Evolutionary conservation across 1,284 basidiomycete species (phyloP), one percentile per base, ranked within the genome.

Genomic region (Sanghuangporus sanghuang): DNA sequence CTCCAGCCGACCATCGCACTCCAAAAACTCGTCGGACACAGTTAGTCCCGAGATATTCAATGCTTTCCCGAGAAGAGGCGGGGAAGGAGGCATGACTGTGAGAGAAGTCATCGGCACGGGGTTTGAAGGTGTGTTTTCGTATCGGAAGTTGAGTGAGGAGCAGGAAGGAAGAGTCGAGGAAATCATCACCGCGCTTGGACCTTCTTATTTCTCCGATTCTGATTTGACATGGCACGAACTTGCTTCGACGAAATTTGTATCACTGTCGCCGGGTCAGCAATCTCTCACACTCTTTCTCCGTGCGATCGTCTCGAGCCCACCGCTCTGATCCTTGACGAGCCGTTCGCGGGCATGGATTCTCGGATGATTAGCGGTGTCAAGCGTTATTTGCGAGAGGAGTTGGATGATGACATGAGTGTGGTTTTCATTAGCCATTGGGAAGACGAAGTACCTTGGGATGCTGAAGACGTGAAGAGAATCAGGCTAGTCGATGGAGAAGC

Each of bases 11-110:
- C 93, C 8, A 70, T 77, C 4, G 73, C 78, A 65, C 75, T 89
- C 68, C 81, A 84, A 63, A 74, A 78, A 2, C 77, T 78, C 46
- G 88, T 94, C 66, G 95, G 95, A 0, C 85, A 95, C 68, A n/a
- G 83, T 93, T 58, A 92, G 89, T 0, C 96, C 96, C 0, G 96
- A 99, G 74, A 82, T 98, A 54, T 91, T 87, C 70, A 90, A 94
- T 68, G 91, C 94, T 1, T 98, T 97, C 73, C 96, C 96, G 0
- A 78, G 94, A 4, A 81, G 86, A 23, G 80, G 83, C 1, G 81
- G 81, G 0, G 64, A 66, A 0, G 65, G 66, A 3, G 75, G 71
- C 1, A 83, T 94, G 76, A 82, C 79, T 3, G 92, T 92, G 0
- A 84, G 85, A 77, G 89, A 95, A 61, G 90, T 86, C 1, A 77